Conservation (phyloP, 768 basidiomycete species). For the Amanita molliuscula region DNA sequence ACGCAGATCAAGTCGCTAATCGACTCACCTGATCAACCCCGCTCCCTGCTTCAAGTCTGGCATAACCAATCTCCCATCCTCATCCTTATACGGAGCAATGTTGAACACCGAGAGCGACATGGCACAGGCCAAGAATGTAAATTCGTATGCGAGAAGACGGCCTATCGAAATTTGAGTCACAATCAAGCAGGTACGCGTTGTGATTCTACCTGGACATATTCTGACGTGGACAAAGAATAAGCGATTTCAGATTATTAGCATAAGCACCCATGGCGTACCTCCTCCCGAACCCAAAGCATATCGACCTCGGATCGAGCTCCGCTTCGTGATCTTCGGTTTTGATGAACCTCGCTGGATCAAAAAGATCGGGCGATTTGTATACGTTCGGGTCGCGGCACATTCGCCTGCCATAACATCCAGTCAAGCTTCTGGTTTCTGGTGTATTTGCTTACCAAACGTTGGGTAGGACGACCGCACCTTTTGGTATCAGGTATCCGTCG, state of each 20-base stretch:
- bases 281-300: conserved; percentile 47
- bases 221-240: conserved; percentile 8
- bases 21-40: conserved; percentile 37
- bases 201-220: conserved; percentile 23
- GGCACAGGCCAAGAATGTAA: conserved; percentile 29
- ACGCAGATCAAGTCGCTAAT: neutral
- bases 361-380: conserved; percentile 32
- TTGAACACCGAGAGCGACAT: conserved; percentile 32
- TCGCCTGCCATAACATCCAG: conserved; percentile 17
- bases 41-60: conserved; percentile 30
- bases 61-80: conserved; percentile 17
- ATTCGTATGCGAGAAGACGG: conserved; percentile 26
- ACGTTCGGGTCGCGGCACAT: conserved; percentile 32
- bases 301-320: conserved; percentile 30
- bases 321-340: conserved; percentile 21
- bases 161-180: neutral
- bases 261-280: conserved; percentile 21
- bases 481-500: conserved; percentile 36
- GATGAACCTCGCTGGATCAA: conserved; percentile 42
- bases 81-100: conserved; percentile 21
- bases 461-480: conserved; percentile 23
- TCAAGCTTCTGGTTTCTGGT: neutral
- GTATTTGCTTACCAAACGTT: conserved; percentile 21
- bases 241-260: neutral
- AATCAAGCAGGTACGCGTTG: neutral